Conservation (phyloP, 2,329 filamentous ascomycete genomes). For the Periglandula ipomoeae region DNA sequence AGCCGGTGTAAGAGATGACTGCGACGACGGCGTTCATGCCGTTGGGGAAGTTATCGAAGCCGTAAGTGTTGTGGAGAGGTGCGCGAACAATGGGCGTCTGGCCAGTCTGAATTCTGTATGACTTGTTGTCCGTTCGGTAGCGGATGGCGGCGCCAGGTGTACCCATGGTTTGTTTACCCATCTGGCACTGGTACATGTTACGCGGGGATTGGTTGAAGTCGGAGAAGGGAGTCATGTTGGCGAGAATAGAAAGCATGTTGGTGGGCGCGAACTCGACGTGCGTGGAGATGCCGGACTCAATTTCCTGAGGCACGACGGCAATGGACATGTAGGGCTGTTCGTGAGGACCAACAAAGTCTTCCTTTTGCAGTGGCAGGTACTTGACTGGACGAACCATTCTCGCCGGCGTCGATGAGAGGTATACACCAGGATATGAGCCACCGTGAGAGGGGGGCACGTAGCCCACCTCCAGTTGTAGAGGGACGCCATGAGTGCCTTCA, state of each 20-base stretch:
- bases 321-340: conserved; percentile 99
- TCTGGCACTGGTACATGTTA: conserved; percentile 99
- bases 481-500: conserved; percentile 70
- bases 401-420: conserved; percentile 79
- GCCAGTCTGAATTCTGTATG: conserved; percentile 87
- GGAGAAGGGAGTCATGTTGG: conserved; percentile 98
- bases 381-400: conserved; percentile 88
- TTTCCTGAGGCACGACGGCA: conserved; percentile 79
- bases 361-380: conserved; percentile 76
- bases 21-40: conserved; percentile 92
- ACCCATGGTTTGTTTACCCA: conserved; percentile 99
- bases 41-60: conserved; percentile 96
- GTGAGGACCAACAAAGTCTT: conserved; percentile 84
- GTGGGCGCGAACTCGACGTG: conserved; percentile 93
- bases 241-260: conserved; percentile 93
- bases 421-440: conserved; percentile 93
- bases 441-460: conserved; percentile 80
- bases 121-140: conserved; percentile 94
- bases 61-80: conserved; percentile 90
- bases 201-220: conserved; percentile 97
- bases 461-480: conserved; percentile 80
- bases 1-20: conserved; percentile 96
- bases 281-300: conserved; percentile 79
- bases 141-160: conserved; percentile 78
- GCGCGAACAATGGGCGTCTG: conserved; percentile 91